phyloP scores from a whole-genome alignment of 1,284 basidiomycete species.

The Tilletia indica region DNA sequence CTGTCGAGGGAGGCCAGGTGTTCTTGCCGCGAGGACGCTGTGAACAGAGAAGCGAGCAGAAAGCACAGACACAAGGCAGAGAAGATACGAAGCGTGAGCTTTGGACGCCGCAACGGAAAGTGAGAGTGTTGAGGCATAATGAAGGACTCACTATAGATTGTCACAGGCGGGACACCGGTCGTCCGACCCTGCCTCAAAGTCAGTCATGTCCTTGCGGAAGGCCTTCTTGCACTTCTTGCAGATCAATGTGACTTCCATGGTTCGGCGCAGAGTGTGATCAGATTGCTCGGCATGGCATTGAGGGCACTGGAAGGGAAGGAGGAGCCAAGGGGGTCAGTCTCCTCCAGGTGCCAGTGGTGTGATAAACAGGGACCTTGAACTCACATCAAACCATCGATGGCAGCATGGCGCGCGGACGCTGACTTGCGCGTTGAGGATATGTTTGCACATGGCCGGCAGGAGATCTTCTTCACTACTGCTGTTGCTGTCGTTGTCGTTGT shows the following conservation, averaged over 20 bases:
- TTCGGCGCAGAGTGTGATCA: slow-evolving; percentile 72
- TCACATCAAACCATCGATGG: slow-evolving; percentile 53
- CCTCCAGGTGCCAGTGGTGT: background rate
- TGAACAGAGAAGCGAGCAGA: background rate
- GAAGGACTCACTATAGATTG: slow-evolving; percentile 70
- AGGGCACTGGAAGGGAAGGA: slow-evolving; percentile 64
- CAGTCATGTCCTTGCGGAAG: slow-evolving; percentile 87
- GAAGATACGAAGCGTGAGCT: too few relatives aligned
- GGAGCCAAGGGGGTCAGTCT: background rate
- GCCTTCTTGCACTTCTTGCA: slow-evolving; percentile 99
- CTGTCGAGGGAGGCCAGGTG: background rate
- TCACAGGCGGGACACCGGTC: slow-evolving; percentile 98
- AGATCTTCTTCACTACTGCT: background rate
- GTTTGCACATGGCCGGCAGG: slow-evolving; percentile 40
- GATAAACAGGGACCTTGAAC: slow-evolving; percentile 19
- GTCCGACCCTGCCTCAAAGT: slow-evolving; percentile 83
- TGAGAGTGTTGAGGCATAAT: too few relatives aligned
- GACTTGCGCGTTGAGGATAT: slow-evolving; percentile 55
- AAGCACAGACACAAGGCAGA: background rate
- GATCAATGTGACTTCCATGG: slow-evolving; percentile 84
- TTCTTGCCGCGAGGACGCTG: slow-evolving; percentile 4
- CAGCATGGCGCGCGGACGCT: slow-evolving; percentile 54
- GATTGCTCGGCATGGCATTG: slow-evolving; percentile 83
- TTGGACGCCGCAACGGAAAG: too few relatives aligned
- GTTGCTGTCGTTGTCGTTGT: too few relatives aligned